Conservation (phyloP, 2,329 filamentous ascomycete species). For the Alternaria triticimaculans region DNA sequence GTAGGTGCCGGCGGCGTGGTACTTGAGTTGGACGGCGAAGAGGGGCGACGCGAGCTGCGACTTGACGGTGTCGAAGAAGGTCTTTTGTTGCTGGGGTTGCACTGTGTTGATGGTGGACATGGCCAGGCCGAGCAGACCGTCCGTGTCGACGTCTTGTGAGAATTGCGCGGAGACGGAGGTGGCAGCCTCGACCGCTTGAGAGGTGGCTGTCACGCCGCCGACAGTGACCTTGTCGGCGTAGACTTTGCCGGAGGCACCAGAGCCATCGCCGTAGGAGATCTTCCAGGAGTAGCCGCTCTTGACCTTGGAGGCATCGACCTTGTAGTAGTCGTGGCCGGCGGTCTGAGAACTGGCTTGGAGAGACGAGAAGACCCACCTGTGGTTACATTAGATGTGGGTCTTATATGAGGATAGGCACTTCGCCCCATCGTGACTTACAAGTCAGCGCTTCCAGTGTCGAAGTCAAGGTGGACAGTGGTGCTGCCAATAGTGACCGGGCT, state of each 20-base stretch:
- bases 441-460: conserved; percentile 74
- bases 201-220: conserved; percentile 63
- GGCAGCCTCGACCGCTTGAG: conserved; percentile 72
- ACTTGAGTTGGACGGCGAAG: conserved; percentile 65
- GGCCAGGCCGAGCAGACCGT: conserved; percentile 66
- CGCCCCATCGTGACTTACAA: conserved; percentile 58
- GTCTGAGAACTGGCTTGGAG: conserved; percentile 60
- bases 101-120: conserved; percentile 68
- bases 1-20: conserved; percentile 57
- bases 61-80: conserved; percentile 68
- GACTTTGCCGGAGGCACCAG: conserved; percentile 67
- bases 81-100: conserved; percentile 57
- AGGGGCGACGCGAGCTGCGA: conserved; percentile 58
- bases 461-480: conserved; percentile 69
- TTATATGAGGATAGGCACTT: background rate
- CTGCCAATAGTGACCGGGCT: conserved; percentile 67
- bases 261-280: conserved; percentile 71
- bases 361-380: conserved; percentile 70
- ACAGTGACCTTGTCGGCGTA: conserved; percentile 70
- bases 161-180: conserved; percentile 63
- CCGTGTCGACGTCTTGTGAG: conserved; percentile 58
- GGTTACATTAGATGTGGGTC: conserved; percentile 20
- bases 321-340: conserved; percentile 65
- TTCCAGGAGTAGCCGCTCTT: conserved; percentile 62
- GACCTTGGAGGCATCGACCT: conserved; percentile 55